Percentiles rank a stretch among this genome's conserved stretches.
Conservation (phyloP, 2,329 filamentous ascomycete species). For the Sordariomycetes sp. region DNA sequence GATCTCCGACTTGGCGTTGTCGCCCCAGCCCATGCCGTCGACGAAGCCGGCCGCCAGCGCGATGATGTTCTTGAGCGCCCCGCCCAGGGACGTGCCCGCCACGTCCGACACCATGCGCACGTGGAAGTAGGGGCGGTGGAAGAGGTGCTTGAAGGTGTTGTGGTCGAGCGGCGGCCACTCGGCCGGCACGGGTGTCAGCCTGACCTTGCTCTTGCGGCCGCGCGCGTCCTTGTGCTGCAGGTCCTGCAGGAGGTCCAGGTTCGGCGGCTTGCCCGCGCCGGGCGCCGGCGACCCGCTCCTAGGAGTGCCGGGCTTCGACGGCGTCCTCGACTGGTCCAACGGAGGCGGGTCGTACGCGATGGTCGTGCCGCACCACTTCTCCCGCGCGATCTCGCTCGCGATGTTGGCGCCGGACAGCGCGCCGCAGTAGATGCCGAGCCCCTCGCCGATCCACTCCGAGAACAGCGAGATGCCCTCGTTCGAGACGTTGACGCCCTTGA, state of each 20-base stretch:
- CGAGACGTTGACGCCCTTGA: conserved; percentile 93
- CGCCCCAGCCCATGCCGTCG: conserved; percentile 90
- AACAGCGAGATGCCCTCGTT: conserved; percentile 81
- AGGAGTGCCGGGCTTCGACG: conserved; percentile 38
- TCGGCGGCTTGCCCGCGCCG: conserved; percentile 28
- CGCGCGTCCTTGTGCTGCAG: conserved; percentile 59
- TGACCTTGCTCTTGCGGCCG: conserved; percentile 55
- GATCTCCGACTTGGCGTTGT: conserved; percentile 97
- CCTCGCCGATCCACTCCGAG: conserved; percentile 86
- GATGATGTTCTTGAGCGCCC: conserved; percentile 94
- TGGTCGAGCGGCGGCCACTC: conserved; percentile 86
- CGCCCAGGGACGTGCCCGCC: conserved; percentile 89
- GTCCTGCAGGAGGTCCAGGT: conserved; percentile 40
- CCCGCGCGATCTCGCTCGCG: conserved; percentile 83
- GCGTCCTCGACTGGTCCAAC: conserved; percentile 65
- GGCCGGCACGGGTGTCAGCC: conserved; percentile 63
- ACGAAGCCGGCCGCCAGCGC: conserved; percentile 92
- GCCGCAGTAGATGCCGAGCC: conserved; percentile 90
- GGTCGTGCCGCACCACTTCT: conserved; percentile 96
- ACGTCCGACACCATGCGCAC: conserved; percentile 90
- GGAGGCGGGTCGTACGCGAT: conserved; percentile 90
- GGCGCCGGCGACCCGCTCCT: conserved; percentile 34
- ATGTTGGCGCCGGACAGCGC: conserved; percentile 95
- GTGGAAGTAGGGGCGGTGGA: conserved; percentile 96
- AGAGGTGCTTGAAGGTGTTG: conserved; percentile 69